These are phyloP conservation scores for Dictyostelium citrinum DNA, from an alignment of 78 protist species.

Conservation along the genomic window DNA sequence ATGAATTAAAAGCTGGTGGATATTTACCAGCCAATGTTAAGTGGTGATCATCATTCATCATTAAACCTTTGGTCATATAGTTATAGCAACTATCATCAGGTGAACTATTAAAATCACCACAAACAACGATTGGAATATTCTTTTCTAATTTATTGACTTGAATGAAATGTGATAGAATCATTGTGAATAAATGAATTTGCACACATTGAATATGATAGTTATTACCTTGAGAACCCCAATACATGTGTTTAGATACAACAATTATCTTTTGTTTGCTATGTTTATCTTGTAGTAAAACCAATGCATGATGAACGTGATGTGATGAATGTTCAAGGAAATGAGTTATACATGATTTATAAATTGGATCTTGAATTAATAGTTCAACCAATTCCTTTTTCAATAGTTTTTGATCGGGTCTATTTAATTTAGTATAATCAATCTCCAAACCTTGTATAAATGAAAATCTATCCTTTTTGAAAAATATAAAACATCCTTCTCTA, in stretches of 20 bases:
- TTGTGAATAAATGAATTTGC: slow-evolving; percentile 11
- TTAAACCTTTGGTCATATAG: not conserved
- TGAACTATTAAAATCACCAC: slow-evolving; percentile 54
- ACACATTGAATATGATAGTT: slow-evolving; percentile 6
- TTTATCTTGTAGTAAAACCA: slow-evolving; percentile 5
- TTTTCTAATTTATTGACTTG: not conserved
- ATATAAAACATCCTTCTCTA: slow-evolving; percentile 21
- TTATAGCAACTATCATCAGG: slow-evolving; percentile 3
- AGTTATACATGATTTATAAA: not conserved
- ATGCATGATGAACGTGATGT: slow-evolving; percentile 5
- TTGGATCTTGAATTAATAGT: not conserved
- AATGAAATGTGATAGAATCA: not conserved
- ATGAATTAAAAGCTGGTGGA: not conserved
- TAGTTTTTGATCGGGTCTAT: not conserved
- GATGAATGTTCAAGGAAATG: not conserved
- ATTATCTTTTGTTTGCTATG: not conserved
- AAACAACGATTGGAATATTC: slow-evolving; percentile 11
- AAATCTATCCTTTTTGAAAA: not conserved
- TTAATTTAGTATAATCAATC: not conserved
- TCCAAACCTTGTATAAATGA: not conserved
- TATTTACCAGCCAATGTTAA: not conserved
- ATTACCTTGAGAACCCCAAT: slow-evolving; percentile 17
- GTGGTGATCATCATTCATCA: not conserved
- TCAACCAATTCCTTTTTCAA: not conserved
- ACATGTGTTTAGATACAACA: slow-evolving; percentile 11